Evolutionary conservation across 148 eudicot species (phyloP), one percentile per base, ranked within the genome.

Genomic region (Chenopodium album): DNA sequence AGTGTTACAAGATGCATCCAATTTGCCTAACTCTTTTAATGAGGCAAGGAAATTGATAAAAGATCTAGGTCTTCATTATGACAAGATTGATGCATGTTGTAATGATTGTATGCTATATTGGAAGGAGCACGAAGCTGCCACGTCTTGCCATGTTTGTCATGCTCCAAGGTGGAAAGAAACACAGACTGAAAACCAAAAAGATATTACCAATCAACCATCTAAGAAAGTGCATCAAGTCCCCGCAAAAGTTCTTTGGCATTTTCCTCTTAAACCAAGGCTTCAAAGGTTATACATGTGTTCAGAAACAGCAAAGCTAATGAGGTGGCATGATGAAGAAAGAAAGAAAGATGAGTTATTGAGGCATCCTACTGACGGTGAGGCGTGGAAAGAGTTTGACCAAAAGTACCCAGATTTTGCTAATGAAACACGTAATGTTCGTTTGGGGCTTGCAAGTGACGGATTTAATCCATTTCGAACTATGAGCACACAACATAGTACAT

Each of bases 31-130:
- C 5, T 34, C 37, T 34, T 34, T 3, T 8, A 76, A 60, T 37
- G 79, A 76, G 26, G 69, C 69, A 17, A 76, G 20, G 16, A 76
- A 60, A 2, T 1, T 76, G 37, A 67, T 76, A 14, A 60, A 20
- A 34, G 68, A 76, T 37, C 31, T 60, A 1, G 68, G 79, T 3
- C 69, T 76, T 76, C 48, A 76, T 22, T 54, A 75, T 75, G 59
- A 75, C 29, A 37, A 37, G 7, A 37, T 37, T 37, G 44, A 37
- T 37, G 44, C 44, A 37, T 37, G 7, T 37, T 7, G 1, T 37
- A 37, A 37, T 37, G 44, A 37, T 37, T 37, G 44, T 37, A 37
- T 37, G 44, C 44, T 37, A 37, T 37, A 37, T 5, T 37, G 44
- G 44, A 37, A 37, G 44, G 44, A 37, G 44, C 44, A 37, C 0